phyloP scores from a whole-genome alignment of 495 filamentous ascomycete species.

The Sphaerosporella brunnea region DNA sequence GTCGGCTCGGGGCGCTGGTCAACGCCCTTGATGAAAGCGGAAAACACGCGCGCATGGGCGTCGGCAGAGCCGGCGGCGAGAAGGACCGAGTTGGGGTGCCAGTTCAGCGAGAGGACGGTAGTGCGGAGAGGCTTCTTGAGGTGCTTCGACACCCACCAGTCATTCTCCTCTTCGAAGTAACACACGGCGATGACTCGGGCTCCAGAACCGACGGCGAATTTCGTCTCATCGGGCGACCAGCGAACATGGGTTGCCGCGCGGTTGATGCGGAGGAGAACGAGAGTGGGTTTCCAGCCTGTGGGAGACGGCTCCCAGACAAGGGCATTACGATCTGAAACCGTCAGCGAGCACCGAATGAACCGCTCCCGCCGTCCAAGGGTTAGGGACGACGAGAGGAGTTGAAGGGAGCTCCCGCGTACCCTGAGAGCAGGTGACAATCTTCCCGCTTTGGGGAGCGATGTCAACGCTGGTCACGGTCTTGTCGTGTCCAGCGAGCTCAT shows the following conservation, averaged over 20 bases:
- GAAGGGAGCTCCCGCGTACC: constrained; percentile 33
- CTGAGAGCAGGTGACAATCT: constrained; percentile 95
- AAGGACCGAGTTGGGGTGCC: constrained; percentile 94
- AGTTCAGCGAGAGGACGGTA: constrained; percentile 80
- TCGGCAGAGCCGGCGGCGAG: constrained; percentile 88
- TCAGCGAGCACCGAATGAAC: no score
- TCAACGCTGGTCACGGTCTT: constrained; percentile 93
- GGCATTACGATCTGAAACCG: constrained; percentile 72
- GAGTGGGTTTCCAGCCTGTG: constrained; percentile 84
- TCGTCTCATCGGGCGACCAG: constrained; percentile 91
- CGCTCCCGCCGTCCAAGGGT: no score
- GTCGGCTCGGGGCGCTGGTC: constrained; percentile 74
- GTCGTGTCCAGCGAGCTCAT: constrained; percentile 89
- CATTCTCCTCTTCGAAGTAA: constrained; percentile 97
- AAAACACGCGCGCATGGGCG: constrained; percentile 92
- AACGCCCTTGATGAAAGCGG: constrained; percentile 85
- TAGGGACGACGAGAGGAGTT: neutral
- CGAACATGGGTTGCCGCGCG: constrained; percentile 90
- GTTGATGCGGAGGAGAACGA: constrained; percentile 93
- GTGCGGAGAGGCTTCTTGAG: constrained; percentile 94
- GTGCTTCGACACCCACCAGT: constrained; percentile 99
- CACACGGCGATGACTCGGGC: constrained; percentile 92
- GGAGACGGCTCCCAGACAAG: constrained; percentile 91
- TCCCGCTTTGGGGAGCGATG: constrained; percentile 73
- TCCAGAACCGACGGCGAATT: constrained; percentile 93